Evolutionary conservation across 371 early-diverging fungal species (phyloP), one percentile per base, ranked within the genome.

Genomic region (Mortierella sp.): DNA sequence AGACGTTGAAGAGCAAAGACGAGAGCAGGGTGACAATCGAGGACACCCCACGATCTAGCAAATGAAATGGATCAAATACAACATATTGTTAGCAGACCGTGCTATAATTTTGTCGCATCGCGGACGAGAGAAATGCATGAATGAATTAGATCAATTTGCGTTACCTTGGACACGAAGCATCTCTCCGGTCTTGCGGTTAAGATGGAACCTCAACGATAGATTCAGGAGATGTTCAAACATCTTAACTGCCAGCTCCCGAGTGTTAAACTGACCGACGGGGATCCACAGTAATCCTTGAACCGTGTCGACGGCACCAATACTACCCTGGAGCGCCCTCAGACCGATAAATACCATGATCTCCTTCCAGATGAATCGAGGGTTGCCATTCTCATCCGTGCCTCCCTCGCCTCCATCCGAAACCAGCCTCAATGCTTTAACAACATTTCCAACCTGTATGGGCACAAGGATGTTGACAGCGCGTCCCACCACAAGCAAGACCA

Each of bases 151-250:
- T 19, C 58, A 28, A 6, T 7, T 28, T 63, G 34, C 11, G 21
- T 73, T 87, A 88, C 89, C 90, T 87, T 93, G 92, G 11, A 96
- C 94, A 13, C 97, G 92, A 58, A 97, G 88, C 34, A 96, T 95
- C 80, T 97, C 98, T n/a, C 98, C 98, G 0, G 99, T 99, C 85
- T 98, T 98, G 73, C 98, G 94, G 74, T 95, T 96, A 75, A 98
- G 92, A 81, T 98, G 98, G 83, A 95, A 98, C n/a, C 95, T 90
- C 34, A 98, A 85, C 0, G 96, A 96, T 38, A 98, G 92, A 31
- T 89, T 90, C 80, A 77, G 97, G 68, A 99, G 86, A 88, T 98
- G 99, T 73, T 91, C 89, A 78, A 98, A 96, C 94, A 97, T 94
- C 45, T 92, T 91, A 26, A 98, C 94, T 9, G 96, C 95, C 31